Percentiles rank a stretch among this genome's conserved stretches.
Conservation (phyloP, 805 yeast species). For the Starmerella potacharoeniae region DNA sequence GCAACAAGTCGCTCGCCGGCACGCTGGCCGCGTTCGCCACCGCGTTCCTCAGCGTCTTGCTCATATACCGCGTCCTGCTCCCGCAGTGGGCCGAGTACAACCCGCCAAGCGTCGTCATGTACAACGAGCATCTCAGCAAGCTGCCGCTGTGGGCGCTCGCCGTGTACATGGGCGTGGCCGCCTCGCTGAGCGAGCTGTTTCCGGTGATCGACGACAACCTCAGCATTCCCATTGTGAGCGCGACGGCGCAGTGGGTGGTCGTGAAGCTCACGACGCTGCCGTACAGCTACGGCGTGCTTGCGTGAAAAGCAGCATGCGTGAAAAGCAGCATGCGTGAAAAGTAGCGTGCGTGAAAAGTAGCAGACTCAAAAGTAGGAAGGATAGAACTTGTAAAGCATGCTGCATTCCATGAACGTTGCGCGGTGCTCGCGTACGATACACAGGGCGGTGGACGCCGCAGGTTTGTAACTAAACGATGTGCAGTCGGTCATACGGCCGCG, state of each 20-base stretch:
- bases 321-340: too few species aligned
- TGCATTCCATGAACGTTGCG: too few species aligned
- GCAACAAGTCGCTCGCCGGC: conserved; percentile 80
- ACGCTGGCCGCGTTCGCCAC: conserved; percentile 70
- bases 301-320: neutral
- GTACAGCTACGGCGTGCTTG: conserved; percentile 18
- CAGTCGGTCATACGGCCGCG: too few species aligned
- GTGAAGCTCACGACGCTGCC: conserved; percentile 26
- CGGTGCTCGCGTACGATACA: too few species aligned
- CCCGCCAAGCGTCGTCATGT: conserved; percentile 46
- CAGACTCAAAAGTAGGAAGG: neutral
- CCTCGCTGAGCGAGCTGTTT: conserved; percentile 77
- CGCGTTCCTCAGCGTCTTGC: conserved; percentile 55
- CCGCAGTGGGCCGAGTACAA: conserved; percentile 51
- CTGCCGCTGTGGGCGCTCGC: conserved; percentile 46
- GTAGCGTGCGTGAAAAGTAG: too few species aligned
- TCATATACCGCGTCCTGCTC: conserved; percentile 61
- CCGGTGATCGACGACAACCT: conserved; percentile 84
- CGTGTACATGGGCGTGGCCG: conserved; percentile 61
- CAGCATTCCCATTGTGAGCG: conserved; percentile 83
- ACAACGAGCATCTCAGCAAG: conserved; percentile 51
- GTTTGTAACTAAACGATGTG: too few species aligned
- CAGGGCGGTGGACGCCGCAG: too few species aligned
- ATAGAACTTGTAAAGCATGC: neutral
- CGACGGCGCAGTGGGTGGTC: conserved; percentile 46